A percentile compares a stretch with the other conserved stretches of the same genome.
Evolutionary conservation across 2,329 filamentous ascomycete genomes (phyloP).

Genomic region (Diaporthe amygdali): DNA sequence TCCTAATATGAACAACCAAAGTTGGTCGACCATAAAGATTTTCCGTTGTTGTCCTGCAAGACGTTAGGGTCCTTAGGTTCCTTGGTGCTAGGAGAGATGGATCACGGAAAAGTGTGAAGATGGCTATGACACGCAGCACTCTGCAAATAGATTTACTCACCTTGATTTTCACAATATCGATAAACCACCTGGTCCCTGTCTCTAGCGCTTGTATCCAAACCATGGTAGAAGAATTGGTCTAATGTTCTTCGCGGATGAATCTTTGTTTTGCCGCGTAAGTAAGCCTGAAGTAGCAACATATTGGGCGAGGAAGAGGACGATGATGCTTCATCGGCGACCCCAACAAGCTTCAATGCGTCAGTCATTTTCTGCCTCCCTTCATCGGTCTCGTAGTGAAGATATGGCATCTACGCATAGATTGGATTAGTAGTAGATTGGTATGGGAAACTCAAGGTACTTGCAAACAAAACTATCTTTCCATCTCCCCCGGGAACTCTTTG

Average conservation of each 20-base stretch:
- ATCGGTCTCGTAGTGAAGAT: conserved; percentile 69
- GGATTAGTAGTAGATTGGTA: neutral
- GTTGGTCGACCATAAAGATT: conserved; percentile 72
- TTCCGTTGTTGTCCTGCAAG: conserved; percentile 49
- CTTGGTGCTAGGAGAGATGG: neutral
- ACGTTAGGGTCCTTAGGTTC: neutral
- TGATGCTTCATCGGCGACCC: conserved; percentile 36
- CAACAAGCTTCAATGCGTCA: conserved; percentile 46
- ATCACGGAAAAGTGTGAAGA: neutral
- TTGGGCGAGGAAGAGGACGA: conserved; percentile 40
- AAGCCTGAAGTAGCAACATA: conserved; percentile 52
- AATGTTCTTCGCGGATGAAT: conserved; percentile 67
- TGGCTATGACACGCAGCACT: neutral
- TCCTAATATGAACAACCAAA: conserved; percentile 69
- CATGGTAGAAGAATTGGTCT: conserved; percentile 71
- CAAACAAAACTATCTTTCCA: conserved; percentile 37
- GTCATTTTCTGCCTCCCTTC: conserved; percentile 61
- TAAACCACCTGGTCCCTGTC: conserved; percentile 71
- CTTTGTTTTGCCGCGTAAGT: conserved; percentile 47
- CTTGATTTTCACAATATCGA: conserved; percentile 52
- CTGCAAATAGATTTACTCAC: conserved; percentile 13
- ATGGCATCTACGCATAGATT: conserved; percentile 59
- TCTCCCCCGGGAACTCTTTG: conserved; percentile 28
- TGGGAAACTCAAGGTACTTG: neutral
- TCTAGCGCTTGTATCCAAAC: conserved; percentile 63